These are phyloP conservation scores for Begonia loranthoides DNA, from an alignment of 306 rosid species.

Conservation along the genomic window DNA sequence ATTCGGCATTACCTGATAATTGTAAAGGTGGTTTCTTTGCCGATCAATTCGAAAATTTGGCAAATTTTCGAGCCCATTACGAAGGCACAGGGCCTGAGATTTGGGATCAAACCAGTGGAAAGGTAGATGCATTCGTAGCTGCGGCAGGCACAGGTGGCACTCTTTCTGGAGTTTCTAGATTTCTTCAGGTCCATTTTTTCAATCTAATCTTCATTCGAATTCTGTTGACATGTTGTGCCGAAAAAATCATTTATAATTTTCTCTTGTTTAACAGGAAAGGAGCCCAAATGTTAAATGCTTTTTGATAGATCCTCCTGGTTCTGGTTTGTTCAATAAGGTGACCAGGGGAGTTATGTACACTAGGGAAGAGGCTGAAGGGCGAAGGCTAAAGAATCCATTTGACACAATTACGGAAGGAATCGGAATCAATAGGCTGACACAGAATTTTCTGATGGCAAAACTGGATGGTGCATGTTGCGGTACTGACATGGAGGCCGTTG, in stretches of 20 bases:
- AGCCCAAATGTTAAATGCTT: slow-evolving; percentile 61
- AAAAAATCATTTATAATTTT: background rate
- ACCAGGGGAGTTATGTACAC: slow-evolving; percentile 90
- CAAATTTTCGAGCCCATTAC: slow-evolving; percentile 74
- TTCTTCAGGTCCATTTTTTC: slow-evolving; percentile 30
- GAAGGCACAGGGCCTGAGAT: slow-evolving; percentile 93
- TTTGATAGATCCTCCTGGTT: slow-evolving; percentile 93
- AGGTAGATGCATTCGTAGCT: slow-evolving; percentile 68
- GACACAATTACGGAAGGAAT: slow-evolving; percentile 93
- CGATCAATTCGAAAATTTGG: slow-evolving; percentile 84
- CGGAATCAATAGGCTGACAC: slow-evolving; percentile 72
- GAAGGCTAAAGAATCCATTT: slow-evolving; percentile 82
- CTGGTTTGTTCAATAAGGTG: slow-evolving; percentile 80
- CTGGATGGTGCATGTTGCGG: slow-evolving; percentile 81
- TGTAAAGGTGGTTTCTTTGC: slow-evolving; percentile 85
- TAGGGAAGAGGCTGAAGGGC: slow-evolving; percentile 85
- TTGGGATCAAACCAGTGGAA: slow-evolving; percentile 69
- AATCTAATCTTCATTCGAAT: background rate
- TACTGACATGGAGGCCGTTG: slow-evolving; percentile 78
- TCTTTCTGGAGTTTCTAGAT: slow-evolving; percentile 67
- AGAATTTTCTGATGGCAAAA: slow-evolving; percentile 66
- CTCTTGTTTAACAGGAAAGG: slow-evolving; percentile 43
- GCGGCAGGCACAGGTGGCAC: slow-evolving; percentile 98
- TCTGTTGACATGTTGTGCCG: background rate
- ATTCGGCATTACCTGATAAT: slow-evolving; percentile 17